Base-by-base conservation (phyloP, 2,329 filamentous ascomycete genomes). In the Stagonosporopsis rhizophila region DNA sequence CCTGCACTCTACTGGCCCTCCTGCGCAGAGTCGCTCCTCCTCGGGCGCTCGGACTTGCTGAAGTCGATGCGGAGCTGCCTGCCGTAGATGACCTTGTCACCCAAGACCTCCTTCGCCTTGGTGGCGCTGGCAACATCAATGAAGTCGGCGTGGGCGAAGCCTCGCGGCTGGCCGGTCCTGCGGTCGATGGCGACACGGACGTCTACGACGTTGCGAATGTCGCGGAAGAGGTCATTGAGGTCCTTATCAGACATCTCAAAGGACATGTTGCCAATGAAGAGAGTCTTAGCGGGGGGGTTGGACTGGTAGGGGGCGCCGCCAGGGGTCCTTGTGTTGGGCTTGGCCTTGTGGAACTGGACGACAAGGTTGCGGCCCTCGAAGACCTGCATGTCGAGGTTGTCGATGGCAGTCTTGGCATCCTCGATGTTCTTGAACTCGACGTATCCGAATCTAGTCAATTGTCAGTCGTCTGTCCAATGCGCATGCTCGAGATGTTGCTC, bases 71-170 rank as follows among this genome's bases (percentile, higher is more conserved):
- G 83, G 62, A 96, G 77, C 49, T 75, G 70, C 52, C 91, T 84
- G 38, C 87, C 88, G 66, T 88, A 88, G n/a, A 93, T 78, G 44
- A 79, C 75, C 75, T 85, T 85, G 20, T 78, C 76, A 48, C 75
- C 62, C 35, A 96, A 79, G 14, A 80, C 63, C 51, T 86, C 83
- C 66, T 79, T 79, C 0, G 85, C 92, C 59, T 78, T 79, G 51
- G 78, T 68, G n/a, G 91, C 90, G 59, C 85, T 86, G 60, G 87
- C 83, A 35, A 87, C 72, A 65, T 90, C 85, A 39, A 83, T 70
- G 75, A 96, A 96, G 71, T 96, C 91, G 44, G 88, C 89, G 73
- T 96, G 92, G 19, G 89, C 90, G 73, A 95, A 96, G 59, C 92
- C 92, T 73, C 90, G 84, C 34, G 90, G 89, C 78, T 90, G 88